Evolutionary conservation across 1,284 basidiomycete genomes (phyloP).

Genomic region (Erythrobasidium hasegawianum): DNA sequence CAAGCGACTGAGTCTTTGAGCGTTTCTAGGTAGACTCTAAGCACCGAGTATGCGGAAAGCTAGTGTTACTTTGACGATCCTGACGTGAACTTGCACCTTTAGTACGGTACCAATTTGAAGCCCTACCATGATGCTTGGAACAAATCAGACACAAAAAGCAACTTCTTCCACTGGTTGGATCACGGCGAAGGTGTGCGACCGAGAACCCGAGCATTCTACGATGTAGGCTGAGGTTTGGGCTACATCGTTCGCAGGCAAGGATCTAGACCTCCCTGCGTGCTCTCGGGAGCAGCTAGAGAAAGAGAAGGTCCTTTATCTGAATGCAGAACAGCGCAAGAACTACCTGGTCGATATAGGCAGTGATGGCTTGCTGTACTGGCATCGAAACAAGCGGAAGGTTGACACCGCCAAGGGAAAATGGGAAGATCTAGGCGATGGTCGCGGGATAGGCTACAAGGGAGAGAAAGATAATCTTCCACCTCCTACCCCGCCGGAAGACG

Average conservation of each 20-base stretch:
- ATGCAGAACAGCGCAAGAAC: conserved; percentile 65
- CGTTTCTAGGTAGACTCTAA: conserved; percentile 3
- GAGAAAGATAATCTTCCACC: conserved; percentile 33
- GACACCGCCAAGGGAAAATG: conserved; percentile 54
- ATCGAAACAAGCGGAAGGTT: conserved; percentile 59
- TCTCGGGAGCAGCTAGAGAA: conserved; percentile 64
- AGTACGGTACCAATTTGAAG: conserved; percentile 63
- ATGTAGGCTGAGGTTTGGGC: not conserved
- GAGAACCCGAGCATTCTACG: not conserved
- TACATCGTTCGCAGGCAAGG: conserved; percentile 54
- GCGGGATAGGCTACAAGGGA: conserved; percentile 55
- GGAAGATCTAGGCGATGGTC: conserved; percentile 61
- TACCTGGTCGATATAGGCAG: conserved; percentile 64
- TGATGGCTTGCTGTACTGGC: conserved; percentile 68
- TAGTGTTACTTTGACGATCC: not conserved
- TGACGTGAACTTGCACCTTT: conserved; percentile 34
- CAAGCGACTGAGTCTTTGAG: not conserved
- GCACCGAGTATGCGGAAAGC: conserved; percentile 52
- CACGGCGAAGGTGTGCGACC: not conserved
- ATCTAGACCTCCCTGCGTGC: conserved; percentile 63
- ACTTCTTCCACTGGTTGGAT: conserved; percentile 65
- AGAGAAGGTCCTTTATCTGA: conserved; percentile 61
- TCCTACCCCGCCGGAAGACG: not conserved
- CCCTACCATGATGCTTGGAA: conserved; percentile 56
- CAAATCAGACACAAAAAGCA: conserved; percentile 61